A percentile compares a stretch with the other conserved stretches of the same genome.
phyloP scores from a whole-genome alignment of 805 yeast genomes.

The Wickerhamiella alocasiicola region DNA sequence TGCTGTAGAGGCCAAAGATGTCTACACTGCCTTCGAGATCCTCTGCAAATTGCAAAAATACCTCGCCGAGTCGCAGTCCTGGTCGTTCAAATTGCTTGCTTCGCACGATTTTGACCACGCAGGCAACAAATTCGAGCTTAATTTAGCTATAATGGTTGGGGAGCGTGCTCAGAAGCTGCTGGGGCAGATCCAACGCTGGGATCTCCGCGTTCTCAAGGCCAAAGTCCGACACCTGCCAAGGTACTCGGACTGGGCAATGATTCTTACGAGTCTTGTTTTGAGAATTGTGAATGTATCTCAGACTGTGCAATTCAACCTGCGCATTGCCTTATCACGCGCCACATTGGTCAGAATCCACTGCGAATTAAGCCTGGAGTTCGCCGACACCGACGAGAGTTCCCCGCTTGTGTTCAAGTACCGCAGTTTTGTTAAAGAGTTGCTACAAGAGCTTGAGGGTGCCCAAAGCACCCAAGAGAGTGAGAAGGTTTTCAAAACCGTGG shows the following conservation, averaged over 20 bases:
- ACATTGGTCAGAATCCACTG: conserved; percentile 25
- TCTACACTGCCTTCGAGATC: conserved; percentile 11
- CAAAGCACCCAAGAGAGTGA: conserved; percentile 21
- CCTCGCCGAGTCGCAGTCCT: conserved; percentile 22
- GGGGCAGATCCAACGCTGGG: conserved; percentile 22
- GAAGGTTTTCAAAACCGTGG: conserved; percentile 25
- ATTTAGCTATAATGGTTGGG: conserved; percentile 22
- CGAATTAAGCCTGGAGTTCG: conserved; percentile 20
- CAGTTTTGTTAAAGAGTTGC: conserved; percentile 22
- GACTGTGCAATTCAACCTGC: conserved; percentile 23
- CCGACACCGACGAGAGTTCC: conserved; percentile 9
- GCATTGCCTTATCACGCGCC: conserved; percentile 24
- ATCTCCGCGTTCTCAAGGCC: conserved; percentile 20
- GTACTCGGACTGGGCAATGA: conserved; percentile 23
- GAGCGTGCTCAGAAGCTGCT: conserved; percentile 19
- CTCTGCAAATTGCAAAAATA: conserved; percentile 14
- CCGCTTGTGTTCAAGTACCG: conserved; percentile 22
- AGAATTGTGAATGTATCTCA: conserved; percentile 21
- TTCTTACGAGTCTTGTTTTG: conserved; percentile 24
- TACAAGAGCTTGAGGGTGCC: conserved; percentile 22
- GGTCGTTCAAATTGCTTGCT: conserved; percentile 23
- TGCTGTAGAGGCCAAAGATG: conserved; percentile 12
- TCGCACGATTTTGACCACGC: conserved; percentile 22
- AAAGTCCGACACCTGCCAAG: conserved; percentile 20
- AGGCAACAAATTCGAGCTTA: conserved; percentile 20